Base-by-base conservation (phyloP, 495 filamentous ascomycete genomes). In the Trichoderma erinaceum region DNA sequence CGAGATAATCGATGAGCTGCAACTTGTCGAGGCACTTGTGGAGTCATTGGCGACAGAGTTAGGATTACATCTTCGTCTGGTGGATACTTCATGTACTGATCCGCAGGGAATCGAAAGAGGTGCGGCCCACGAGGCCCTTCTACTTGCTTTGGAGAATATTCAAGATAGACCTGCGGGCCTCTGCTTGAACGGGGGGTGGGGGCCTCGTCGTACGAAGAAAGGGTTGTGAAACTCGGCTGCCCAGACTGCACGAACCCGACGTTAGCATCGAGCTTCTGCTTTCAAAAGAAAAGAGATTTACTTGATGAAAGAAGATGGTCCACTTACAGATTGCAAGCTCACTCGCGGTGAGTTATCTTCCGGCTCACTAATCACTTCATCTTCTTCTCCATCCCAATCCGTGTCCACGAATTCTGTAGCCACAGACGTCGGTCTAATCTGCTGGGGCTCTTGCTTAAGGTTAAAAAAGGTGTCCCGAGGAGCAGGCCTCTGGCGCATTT, bases 101-200 rank as follows among this genome's bases (percentile, higher is more conserved):
- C 88, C 23, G 56, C 25, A 61, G 56, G 25, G 41, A 79, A 81
- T 67, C 91, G 85, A 78, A 97, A 97, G n/a, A 97, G 82, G 79
- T 97, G 93, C 3, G 93, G 93, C 5, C 93, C 93, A 69, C 81
- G 83, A 7, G 93, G 93, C 27, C 93, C 93, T 72, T 92, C 85
- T 2, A 92, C 88, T 44, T 87, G 80, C 73, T 87, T 89, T 66
- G 79, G 71, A 5, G 75, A 72, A 41, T 73, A 73, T 48, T 78
- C 78, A 4, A 72, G 69, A 63, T 76, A 78, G 44, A 68, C 71
- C 27, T 66, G 68, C 72, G 66, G 75, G 74, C 72, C 75, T 76
- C 58, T 73, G 74, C 79, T 80, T 44, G 86, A 88, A 61, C 81
- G 80, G 29, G 90, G 90, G 25, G 91, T 94, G 23, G 84, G 86